Percentiles rank a stretch among this genome's conserved stretches.
These are phyloP conservation scores for Penicillium crystallinum DNA, from an alignment of 495 filamentous ascomycete genomes.

Conservation along the genomic window DNA sequence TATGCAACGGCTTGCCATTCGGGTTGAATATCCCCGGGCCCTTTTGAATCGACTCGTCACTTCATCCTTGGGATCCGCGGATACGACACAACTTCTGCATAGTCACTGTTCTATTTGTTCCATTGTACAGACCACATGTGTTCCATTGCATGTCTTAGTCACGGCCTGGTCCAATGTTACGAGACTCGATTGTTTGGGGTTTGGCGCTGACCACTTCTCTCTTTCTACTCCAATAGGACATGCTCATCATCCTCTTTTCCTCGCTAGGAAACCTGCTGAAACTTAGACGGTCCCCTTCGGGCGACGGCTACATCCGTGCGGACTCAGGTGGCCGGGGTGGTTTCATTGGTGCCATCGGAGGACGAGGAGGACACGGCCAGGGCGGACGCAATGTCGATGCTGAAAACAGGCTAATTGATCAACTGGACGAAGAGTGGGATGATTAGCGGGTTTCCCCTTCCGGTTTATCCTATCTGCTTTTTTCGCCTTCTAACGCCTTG, in stretches of 20 bases:
- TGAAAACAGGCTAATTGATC: constrained; percentile 92
- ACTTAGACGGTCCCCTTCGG: constrained; percentile 26
- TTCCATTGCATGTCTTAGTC: neutral
- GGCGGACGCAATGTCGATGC: constrained; percentile 59
- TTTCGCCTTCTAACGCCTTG: neutral
- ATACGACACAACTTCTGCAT: neutral
- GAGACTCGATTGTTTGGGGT: neutral
- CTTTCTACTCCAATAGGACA: constrained; percentile 53
- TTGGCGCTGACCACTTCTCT: constrained; percentile 14
- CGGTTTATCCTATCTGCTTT: neutral
- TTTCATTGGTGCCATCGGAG: constrained; percentile 35
- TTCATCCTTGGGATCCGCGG: neutral
- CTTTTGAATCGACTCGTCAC: constrained; percentile 1
- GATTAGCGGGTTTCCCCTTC: constrained; percentile 22
- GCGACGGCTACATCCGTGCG: constrained; percentile 55
- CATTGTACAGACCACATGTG: neutral
- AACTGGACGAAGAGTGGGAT: constrained; percentile 86
- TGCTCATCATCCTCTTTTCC: constrained; percentile 72
- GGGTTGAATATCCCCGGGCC: too few species aligned
- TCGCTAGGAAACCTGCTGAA: constrained; percentile 67
- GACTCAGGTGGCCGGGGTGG: constrained; percentile 22
- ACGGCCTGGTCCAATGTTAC: neutral
- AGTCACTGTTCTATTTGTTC: constrained; percentile 1
- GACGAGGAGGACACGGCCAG: constrained; percentile 33
- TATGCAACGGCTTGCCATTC: constrained; percentile 4